Evolutionary conservation across 2,329 filamentous ascomycete species (phyloP).

Genomic region (Exophiala aquamarina): DNA sequence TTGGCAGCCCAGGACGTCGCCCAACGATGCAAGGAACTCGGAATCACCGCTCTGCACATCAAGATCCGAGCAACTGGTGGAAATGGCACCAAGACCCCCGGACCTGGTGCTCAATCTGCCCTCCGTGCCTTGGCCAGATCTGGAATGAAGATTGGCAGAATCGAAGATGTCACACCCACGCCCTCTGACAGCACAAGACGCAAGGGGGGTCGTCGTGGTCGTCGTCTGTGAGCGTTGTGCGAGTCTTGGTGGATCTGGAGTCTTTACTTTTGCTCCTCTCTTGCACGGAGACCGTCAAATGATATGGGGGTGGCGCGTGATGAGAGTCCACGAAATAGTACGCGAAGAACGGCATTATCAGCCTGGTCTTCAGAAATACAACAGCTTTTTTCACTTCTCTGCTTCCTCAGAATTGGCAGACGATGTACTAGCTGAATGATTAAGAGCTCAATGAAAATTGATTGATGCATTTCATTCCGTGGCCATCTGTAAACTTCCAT

Average conservation of each 20-base stretch:
- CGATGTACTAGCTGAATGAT: constrained; percentile 5
- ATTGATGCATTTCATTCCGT: not conserved
- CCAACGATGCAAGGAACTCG: constrained; percentile 80
- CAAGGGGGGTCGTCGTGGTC: constrained; percentile 99
- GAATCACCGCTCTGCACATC: constrained; percentile 97
- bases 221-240: constrained; percentile 79
- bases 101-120: constrained; percentile 97
- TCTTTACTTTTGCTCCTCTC: not conserved
- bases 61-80: constrained; percentile 99
- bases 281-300: constrained; percentile 13
- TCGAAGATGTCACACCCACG: constrained; percentile 99
- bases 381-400: constrained; percentile 6
- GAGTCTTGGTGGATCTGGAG: not conserved
- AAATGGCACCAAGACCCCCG: constrained; percentile 99
- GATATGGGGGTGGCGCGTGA: constrained; percentile 6
- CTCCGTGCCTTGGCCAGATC: constrained; percentile 98
- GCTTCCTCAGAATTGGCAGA: constrained; percentile 4
- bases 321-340: constrained; percentile 37
- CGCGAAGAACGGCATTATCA: constrained; percentile 52
- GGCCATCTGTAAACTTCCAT: too few species aligned
- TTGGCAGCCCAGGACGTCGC: constrained; percentile 98
- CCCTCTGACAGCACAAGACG: constrained; percentile 98
- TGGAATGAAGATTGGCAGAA: constrained; percentile 99
- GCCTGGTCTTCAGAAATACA: constrained; percentile 49
- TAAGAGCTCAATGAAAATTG: constrained; percentile 9